A percentile compares a stretch with the other conserved stretches of the same genome.
Evolutionary conservation across 768 basidiomycete species (phyloP).

Genomic region (Postia placenta): DNA sequence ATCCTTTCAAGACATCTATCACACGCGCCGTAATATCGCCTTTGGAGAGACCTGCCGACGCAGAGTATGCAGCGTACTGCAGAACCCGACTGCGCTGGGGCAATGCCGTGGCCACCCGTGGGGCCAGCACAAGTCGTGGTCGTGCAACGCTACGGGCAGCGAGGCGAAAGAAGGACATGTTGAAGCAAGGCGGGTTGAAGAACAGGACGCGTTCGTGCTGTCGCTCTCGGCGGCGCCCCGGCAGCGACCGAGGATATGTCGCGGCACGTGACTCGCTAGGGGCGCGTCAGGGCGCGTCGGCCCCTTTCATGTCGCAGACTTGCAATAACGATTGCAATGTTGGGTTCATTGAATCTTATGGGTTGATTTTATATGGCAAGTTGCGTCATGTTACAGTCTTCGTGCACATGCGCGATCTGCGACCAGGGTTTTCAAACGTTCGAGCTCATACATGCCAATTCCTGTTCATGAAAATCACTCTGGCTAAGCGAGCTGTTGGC

Average conservation of each 20-base stretch:
- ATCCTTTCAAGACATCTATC: slow-evolving; percentile 77
- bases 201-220: background rate
- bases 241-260: background rate
- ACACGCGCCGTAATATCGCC: slow-evolving; percentile 70
- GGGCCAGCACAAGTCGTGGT: slow-evolving; percentile 23
- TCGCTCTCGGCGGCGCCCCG: background rate
- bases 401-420: too few relatives aligned
- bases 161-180: slow-evolving; percentile 54
- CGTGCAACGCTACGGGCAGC: slow-evolving; percentile 39
- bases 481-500: too few relatives aligned
- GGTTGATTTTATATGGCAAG: too few relatives aligned
- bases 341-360: too few relatives aligned
- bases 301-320: too few relatives aligned
- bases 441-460: too few relatives aligned
- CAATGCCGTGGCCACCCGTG: slow-evolving; percentile 13
- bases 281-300: background rate
- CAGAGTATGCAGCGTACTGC: slow-evolving; percentile 53
- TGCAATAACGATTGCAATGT: too few relatives aligned
- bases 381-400: too few relatives aligned
- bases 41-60: slow-evolving; percentile 58
- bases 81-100: slow-evolving; percentile 20
- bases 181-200: background rate
- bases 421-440: too few relatives aligned
- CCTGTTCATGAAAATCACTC: too few relatives aligned
- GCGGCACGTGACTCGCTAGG: background rate